phyloP scores from a whole-genome alignment of 2,329 filamentous ascomycete genomes.

The Sarocladiaceae sp. region DNA sequence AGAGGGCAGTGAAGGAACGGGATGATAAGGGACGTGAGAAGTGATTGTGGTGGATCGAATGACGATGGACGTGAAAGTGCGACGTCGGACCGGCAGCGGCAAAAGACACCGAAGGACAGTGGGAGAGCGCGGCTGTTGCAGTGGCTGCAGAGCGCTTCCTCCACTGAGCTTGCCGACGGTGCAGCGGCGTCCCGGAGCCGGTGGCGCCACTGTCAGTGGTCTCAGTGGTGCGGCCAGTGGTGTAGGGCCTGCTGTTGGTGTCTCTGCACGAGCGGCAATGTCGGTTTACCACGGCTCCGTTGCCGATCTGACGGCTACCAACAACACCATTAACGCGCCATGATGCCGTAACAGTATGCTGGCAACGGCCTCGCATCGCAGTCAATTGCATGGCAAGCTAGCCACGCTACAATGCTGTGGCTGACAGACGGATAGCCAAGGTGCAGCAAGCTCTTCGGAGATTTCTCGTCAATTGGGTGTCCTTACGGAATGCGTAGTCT shows the following conservation, averaged over 20 bases:
- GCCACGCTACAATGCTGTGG: not conserved
- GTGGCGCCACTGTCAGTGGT: not conserved
- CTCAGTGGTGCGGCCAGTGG: not conserved
- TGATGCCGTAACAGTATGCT: not conserved
- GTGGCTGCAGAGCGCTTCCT: not conserved
- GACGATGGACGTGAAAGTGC: not conserved
- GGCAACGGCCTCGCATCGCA: not conserved
- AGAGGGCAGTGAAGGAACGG: not conserved
- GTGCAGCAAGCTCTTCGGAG: not conserved
- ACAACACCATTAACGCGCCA: not conserved
- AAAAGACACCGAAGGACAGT: not conserved
- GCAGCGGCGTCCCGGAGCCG: not conserved
- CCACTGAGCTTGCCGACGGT: constrained; percentile 5
- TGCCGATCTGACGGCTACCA: not conserved
- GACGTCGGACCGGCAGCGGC: constrained; percentile 4
- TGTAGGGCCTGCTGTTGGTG: not conserved
- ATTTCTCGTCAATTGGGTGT: constrained; percentile 1
- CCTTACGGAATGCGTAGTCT: not conserved
- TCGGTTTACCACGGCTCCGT: not conserved
- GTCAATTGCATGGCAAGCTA: not conserved
- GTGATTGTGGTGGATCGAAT: not conserved
- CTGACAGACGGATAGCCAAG: not conserved
- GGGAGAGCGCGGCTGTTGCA: not conserved
- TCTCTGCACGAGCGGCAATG: not conserved
- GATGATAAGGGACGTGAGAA: constrained; percentile 5